Conservation (phyloP, 345 rosid species). For the Cardiospermum halicacabum region DNA sequence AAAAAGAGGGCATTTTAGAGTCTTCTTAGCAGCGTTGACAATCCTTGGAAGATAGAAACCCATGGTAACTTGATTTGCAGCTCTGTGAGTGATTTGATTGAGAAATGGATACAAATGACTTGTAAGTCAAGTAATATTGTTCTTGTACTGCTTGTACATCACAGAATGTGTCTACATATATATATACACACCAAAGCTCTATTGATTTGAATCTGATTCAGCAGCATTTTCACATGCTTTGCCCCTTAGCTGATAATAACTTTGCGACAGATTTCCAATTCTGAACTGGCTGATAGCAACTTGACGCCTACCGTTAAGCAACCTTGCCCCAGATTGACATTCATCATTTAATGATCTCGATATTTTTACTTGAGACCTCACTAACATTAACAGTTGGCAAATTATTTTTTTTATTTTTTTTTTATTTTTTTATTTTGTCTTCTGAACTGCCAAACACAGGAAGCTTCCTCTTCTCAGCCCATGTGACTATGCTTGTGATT, state of each 20-base stretch:
- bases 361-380: neutral
- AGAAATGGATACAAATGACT: neutral
- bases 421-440: neutral
- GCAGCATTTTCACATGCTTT: constrained; percentile 12
- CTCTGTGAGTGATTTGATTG: neutral
- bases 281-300: neutral
- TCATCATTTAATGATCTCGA: neutral
- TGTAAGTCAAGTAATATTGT: neutral
- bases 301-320: constrained; percentile 2
- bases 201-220: neutral
- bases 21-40: neutral
- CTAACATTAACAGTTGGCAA: too few species aligned
- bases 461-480: neutral
- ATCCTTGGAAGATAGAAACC: neutral
- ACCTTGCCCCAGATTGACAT: neutral
- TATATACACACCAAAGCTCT: neutral
- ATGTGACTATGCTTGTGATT: neutral
- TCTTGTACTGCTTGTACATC: neutral
- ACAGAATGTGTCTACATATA: neutral
- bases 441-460: neutral
- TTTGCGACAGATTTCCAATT: neutral
- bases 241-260: neutral
- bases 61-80: neutral
- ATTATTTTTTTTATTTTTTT: too few species aligned
- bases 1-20: neutral